These are phyloP conservation scores for Boletus rufocinnamomeus DNA, from an alignment of 768 basidiomycete genomes.

Conservation along the genomic window DNA sequence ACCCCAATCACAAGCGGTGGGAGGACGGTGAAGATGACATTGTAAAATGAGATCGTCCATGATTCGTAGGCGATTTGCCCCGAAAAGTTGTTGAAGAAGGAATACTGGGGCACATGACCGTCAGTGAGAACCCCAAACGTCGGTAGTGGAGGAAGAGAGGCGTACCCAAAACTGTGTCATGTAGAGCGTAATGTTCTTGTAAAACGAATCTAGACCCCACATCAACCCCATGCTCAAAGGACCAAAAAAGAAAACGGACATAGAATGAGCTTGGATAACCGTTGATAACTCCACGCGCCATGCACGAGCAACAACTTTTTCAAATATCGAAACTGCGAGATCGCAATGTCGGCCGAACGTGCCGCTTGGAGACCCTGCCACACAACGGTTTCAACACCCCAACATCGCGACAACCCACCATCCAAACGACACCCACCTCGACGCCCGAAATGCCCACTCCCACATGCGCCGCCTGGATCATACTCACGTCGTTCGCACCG, in stretches of 20 bases:
- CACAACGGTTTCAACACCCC: neutral
- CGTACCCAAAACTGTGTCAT: slow-evolving; percentile 98
- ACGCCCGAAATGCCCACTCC: slow-evolving; percentile 98
- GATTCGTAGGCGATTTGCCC: slow-evolving; percentile 99
- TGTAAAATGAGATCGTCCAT: slow-evolving; percentile 97
- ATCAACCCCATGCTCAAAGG: slow-evolving; percentile 13
- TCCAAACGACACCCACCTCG: slow-evolving; percentile 55
- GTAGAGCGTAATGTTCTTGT: slow-evolving; percentile 97
- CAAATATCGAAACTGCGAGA: slow-evolving; percentile 94
- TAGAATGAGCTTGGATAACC: slow-evolving; percentile 91
- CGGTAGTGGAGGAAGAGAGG: neutral
- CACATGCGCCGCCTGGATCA: slow-evolving; percentile 99
- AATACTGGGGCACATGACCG: slow-evolving; percentile 59
- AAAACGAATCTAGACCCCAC: slow-evolving; percentile 78
- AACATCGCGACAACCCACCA: too few species aligned
- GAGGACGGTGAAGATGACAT: slow-evolving; percentile 93
- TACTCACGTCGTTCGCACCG: slow-evolving; percentile 97
- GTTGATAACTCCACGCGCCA: slow-evolving; percentile 97
- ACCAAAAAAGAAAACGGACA: slow-evolving; percentile 48
- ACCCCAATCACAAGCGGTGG: slow-evolving; percentile 97
- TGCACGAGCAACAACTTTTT: slow-evolving; percentile 96
- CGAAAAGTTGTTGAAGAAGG: slow-evolving; percentile 99
- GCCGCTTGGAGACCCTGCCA: slow-evolving; percentile 93
- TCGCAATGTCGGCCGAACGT: slow-evolving; percentile 94
- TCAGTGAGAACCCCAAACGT: slow-evolving; percentile 2